phyloP scores from a whole-genome alignment of 345 rosid species.

The Leavenworthia alabamica region DNA sequence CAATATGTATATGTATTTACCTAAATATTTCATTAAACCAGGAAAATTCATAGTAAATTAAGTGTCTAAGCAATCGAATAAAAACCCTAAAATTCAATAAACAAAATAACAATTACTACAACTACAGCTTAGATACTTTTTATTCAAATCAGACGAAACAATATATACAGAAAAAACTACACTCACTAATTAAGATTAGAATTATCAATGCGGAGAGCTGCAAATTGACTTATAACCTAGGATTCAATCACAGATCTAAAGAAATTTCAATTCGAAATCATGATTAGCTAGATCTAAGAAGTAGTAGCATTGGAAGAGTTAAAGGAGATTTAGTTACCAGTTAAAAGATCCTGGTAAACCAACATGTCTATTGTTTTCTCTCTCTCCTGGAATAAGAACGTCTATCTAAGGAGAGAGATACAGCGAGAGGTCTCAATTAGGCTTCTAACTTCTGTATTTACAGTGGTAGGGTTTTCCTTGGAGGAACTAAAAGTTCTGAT shows the following conservation, averaged over 20 bases:
- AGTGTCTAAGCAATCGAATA: too few species aligned
- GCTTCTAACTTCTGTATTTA: too few species aligned
- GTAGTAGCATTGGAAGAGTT: too few species aligned
- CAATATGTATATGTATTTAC: neutral
- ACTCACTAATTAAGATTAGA: neutral
- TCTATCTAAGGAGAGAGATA: too few species aligned
- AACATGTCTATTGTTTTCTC: too few species aligned
- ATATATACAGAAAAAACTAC: neutral
- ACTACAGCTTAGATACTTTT: neutral
- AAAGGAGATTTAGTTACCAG: too few species aligned
- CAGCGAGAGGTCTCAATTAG: too few species aligned
- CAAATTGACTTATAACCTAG: neutral
- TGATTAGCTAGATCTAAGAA: too few species aligned
- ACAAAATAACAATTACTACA: neutral
- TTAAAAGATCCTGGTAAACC: too few species aligned
- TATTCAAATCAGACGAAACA: neutral
- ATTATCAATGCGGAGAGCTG: neutral
- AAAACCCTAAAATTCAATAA: neutral
- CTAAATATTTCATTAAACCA: neutral
- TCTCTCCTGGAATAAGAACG: too few species aligned
- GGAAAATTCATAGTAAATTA: neutral
- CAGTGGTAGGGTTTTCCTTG: too few species aligned
- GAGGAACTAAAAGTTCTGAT: too few species aligned
- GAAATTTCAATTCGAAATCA: neutral
- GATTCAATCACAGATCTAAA: slow-evolving; percentile 15